These are phyloP conservation scores for Wickerhamomyces mucosus DNA, from an alignment of 805 yeast species.

Conservation along the genomic window DNA sequence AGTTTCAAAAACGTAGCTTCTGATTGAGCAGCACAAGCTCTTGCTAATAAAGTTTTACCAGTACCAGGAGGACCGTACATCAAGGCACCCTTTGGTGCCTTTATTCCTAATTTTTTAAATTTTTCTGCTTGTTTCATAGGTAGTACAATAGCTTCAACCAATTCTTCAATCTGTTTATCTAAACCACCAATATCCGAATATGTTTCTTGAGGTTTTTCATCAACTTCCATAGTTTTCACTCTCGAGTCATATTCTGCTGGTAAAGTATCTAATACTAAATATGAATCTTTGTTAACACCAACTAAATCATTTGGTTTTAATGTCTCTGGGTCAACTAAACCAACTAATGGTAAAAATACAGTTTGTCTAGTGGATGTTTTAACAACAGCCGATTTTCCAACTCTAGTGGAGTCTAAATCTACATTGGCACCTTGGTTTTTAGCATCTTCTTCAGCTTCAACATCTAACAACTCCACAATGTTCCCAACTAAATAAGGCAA, in stretches of 20 bases:
- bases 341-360: slow-evolving; percentile 90
- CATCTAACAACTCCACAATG: slow-evolving; percentile 87
- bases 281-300: slow-evolving; percentile 96
- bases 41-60: slow-evolving; percentile 92
- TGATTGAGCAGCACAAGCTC: slow-evolving; percentile 98
- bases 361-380: slow-evolving; percentile 98
- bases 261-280: slow-evolving; percentile 82
- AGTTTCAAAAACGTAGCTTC: slow-evolving; percentile 93
- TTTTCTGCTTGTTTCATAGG: slow-evolving; percentile 99
- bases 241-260: slow-evolving; percentile 97
- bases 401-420: slow-evolving; percentile 82
- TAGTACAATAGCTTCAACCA: slow-evolving; percentile 95
- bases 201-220: slow-evolving; percentile 96
- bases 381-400: slow-evolving; percentile 96
- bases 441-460: slow-evolving; percentile 77
- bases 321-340: slow-evolving; percentile 84
- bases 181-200: slow-evolving; percentile 97
- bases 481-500: slow-evolving; percentile 95
- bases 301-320: slow-evolving; percentile 96
- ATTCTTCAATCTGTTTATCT: slow-evolving; percentile 96
- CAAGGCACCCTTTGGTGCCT: slow-evolving; percentile 96
- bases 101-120: slow-evolving; percentile 87
- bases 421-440: slow-evolving; percentile 87
- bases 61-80: slow-evolving; percentile 99
- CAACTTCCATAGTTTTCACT: slow-evolving; percentile 99